phyloP scores from a whole-genome alignment of 768 basidiomycete species.

The Lyophyllum semitale region DNA sequence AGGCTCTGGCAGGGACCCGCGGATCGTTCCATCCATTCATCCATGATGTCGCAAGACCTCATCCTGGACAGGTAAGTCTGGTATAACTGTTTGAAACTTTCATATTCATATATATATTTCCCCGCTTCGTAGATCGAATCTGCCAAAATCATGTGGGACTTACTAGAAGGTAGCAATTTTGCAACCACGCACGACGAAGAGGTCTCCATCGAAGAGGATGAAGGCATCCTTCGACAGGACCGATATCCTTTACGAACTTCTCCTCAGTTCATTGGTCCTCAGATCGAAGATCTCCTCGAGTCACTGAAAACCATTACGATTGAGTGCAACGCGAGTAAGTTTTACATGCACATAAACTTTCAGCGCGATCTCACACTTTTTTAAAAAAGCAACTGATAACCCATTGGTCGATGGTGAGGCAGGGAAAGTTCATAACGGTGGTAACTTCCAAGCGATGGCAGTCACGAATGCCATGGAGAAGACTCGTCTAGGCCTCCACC shows the following conservation, averaged over 20 bases:
- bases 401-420: slow-evolving; percentile 75
- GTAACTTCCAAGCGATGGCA: slow-evolving; percentile 89
- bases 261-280: slow-evolving; percentile 86
- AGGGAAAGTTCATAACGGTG: slow-evolving; percentile 73
- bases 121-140: slow-evolving; percentile 55
- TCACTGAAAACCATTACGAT: slow-evolving; percentile 64
- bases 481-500: slow-evolving; percentile 71
- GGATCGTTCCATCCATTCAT: slow-evolving; percentile 81
- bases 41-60: slow-evolving; percentile 72
- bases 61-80: slow-evolving; percentile 68
- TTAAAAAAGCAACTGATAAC: slow-evolving; percentile 76
- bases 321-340: slow-evolving; percentile 83
- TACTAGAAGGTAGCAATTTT: slow-evolving; percentile 70
- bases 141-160: slow-evolving; percentile 65
- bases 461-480: slow-evolving; percentile 90
- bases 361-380: slow-evolving; percentile 4
- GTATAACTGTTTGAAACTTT: not conserved
- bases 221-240: slow-evolving; percentile 77
- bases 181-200: slow-evolving; percentile 73
- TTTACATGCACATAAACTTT: not conserved
- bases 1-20: slow-evolving; percentile 75
- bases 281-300: slow-evolving; percentile 75
- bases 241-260: slow-evolving; percentile 75
- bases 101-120: not conserved
- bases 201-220: slow-evolving; percentile 70